These are phyloP conservation scores for Hymenoscyphus repandus DNA, from an alignment of 2,329 filamentous ascomycete species.

Conservation along the genomic window DNA sequence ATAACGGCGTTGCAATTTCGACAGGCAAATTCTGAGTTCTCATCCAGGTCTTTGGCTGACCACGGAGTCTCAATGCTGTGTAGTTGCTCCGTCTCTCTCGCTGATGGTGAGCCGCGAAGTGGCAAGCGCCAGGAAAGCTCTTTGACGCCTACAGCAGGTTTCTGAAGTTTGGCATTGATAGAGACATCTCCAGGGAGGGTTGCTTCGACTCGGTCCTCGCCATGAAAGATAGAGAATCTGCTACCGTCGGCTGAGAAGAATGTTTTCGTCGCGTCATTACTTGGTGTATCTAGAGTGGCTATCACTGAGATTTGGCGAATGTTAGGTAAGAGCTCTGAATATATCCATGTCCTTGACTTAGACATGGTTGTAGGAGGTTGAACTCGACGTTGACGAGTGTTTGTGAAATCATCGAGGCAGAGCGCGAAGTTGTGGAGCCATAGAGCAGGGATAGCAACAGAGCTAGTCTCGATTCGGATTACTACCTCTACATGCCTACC, in stretches of 20 bases:
- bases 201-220: conserved; percentile 34
- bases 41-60: conserved; percentile 46
- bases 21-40: conserved; percentile 31
- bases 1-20: conserved; percentile 39
- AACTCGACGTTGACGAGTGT: no score
- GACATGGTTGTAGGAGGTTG: no score
- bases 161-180: conserved; percentile 15
- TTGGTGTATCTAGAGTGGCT: conserved; percentile 42
- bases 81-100: conserved; percentile 11
- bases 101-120: conserved; percentile 18
- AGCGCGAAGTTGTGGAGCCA: no score
- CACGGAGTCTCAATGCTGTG: conserved; percentile 35
- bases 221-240: conserved; percentile 44
- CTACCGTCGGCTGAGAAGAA: conserved; percentile 41
- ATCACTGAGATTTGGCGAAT: conserved; percentile 59
- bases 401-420: no score
- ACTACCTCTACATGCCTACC: no score
- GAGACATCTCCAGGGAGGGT: conserved; percentile 35
- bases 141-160: conserved; percentile 23
- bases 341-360: conserved; percentile 36
- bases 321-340: conserved; percentile 61
- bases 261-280: conserved; percentile 25
- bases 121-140: conserved; percentile 52
- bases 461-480: no score
- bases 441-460: no score